Evolutionary conservation across 768 basidiomycete genomes (phyloP).

Genomic region (Rickenella mellea): DNA sequence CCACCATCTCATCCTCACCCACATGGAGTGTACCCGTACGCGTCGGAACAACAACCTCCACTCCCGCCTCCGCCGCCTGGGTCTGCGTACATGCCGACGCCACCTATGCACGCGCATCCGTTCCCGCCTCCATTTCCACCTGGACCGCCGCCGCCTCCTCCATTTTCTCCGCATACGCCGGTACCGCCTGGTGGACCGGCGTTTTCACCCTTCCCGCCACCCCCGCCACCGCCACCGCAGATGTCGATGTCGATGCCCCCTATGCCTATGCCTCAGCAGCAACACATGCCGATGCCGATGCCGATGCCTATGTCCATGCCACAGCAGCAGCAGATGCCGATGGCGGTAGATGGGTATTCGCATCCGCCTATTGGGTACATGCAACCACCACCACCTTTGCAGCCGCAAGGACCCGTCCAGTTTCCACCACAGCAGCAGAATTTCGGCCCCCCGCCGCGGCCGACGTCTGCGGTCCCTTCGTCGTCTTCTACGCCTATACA

Average conservation of each 20-base stretch:
- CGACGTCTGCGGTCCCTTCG: constrained; percentile 12
- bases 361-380: too few relatives aligned
- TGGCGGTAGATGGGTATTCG: too few relatives aligned
- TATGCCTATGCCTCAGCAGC: constrained; percentile 16
- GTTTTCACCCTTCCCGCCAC: constrained; percentile 16
- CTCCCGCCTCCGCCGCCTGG: background rate
- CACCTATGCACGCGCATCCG: constrained; percentile 10
- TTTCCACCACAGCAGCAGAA: constrained; percentile 6
- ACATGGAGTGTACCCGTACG: too few relatives aligned
- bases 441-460: constrained; percentile 6
- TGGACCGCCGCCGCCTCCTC: constrained; percentile 27
- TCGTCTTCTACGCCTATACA: constrained; percentile 3
- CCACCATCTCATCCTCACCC: constrained; percentile 12
- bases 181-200: constrained; percentile 11
- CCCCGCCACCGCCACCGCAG: constrained; percentile 13
- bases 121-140: constrained; percentile 22
- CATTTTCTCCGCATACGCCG: constrained; percentile 19
- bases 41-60: background rate
- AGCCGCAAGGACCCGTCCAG: constrained; percentile 9
- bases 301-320: background rate
- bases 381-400: constrained; percentile 21
- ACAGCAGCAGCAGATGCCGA: too few relatives aligned
- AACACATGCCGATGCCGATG: constrained; percentile 6
- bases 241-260: constrained; percentile 8
- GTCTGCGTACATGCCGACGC: background rate